A percentile compares a stretch with the other conserved stretches of the same genome.
Conservation (phyloP, 1,284 basidiomycete species). For the Termitomyces sp. region DNA sequence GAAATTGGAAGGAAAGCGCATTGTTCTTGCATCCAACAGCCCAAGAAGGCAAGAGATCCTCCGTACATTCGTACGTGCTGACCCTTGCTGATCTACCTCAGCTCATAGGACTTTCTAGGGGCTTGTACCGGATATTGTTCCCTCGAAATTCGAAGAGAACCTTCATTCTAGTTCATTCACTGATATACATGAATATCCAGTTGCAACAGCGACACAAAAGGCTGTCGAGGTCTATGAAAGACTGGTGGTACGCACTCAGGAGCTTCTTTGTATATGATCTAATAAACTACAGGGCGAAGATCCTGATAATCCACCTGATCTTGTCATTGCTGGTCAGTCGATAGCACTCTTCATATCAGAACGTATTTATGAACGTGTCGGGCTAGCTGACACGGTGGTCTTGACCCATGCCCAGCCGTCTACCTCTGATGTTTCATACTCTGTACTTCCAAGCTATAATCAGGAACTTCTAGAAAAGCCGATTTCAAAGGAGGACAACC, state of each 20-base stretch:
- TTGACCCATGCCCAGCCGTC: constrained; percentile 69
- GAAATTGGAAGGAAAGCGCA: constrained; percentile 68
- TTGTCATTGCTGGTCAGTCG: constrained; percentile 76
- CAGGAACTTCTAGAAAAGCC: constrained; percentile 92
- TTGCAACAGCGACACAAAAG: constrained; percentile 90
- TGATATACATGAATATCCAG: constrained; percentile 87
- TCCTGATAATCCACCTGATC: constrained; percentile 84
- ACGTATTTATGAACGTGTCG: not conserved
- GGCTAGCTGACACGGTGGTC: constrained; percentile 85
- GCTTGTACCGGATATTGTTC: constrained; percentile 80
- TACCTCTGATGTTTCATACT: constrained; percentile 46
- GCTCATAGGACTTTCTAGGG: constrained; percentile 48
- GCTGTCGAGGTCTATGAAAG: constrained; percentile 91
- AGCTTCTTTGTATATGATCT: not conserved
- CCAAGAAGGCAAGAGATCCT: constrained; percentile 86
- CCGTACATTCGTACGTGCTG: constrained; percentile 60
- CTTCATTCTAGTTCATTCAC: constrained; percentile 67
- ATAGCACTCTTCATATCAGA: not conserved
- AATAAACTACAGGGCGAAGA: constrained; percentile 40
- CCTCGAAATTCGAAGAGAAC: constrained; percentile 86
- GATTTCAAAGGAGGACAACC: constrained; percentile 71
- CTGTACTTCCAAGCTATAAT: constrained; percentile 37
- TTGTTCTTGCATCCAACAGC: constrained; percentile 84
- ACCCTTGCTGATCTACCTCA: not conserved
- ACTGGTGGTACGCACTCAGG: constrained; percentile 55